Base-by-base conservation (phyloP, 139 green algal species). In the Tetradesmus lagerheimii region DNA sequence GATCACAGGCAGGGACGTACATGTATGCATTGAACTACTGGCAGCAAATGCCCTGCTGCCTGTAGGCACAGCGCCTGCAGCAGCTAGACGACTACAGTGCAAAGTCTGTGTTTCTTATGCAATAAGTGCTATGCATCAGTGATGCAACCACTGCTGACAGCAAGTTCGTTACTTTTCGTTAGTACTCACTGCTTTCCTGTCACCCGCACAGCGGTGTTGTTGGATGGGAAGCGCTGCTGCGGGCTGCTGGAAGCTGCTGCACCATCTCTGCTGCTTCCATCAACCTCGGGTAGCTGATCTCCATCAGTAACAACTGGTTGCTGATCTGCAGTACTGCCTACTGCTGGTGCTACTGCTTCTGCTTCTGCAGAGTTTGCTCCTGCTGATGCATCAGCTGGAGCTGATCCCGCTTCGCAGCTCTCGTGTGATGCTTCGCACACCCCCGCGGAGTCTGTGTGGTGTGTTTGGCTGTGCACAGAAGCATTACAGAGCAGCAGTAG, bases 181-280 rank as follows among this genome's bases (percentile, higher is more conserved):
- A 66, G 1, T 1, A 84, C 27, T 31, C 27, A 62, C 39, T 57
- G 25, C 38, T 37, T 84, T 9, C 39, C 78, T 20, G 71, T 79
- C 31, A 38, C 31, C 14, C 14, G n/a, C 2, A 41, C 23, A 79
- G 71, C n/a, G n/a, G 71, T 79, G 71, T 79, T 79, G 71, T 79
- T 79, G n/a, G 71, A 37, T 79, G 71, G 71, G n/a, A 79, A 79
- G 57, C 57, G 57, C 23, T 71, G 57, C n/a, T n/a, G n/a, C n/a
- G n/a, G n/a, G 6, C 2, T 31, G 16, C 57, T 71, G 57, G 20
- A 31, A 23, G 57, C 23, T 9, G 57, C 12, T 31, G 20, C 57
- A 8, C 57, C 57, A 71, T 20, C 71, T 41, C 14, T 25, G n/a
- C n/a, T 79, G 31, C 9, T 79, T n/a, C 29, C 12, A 27, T 41